phyloP scores from a whole-genome alignment of 129 eudicot genomes.

The Dittrichia graveolens region DNA sequence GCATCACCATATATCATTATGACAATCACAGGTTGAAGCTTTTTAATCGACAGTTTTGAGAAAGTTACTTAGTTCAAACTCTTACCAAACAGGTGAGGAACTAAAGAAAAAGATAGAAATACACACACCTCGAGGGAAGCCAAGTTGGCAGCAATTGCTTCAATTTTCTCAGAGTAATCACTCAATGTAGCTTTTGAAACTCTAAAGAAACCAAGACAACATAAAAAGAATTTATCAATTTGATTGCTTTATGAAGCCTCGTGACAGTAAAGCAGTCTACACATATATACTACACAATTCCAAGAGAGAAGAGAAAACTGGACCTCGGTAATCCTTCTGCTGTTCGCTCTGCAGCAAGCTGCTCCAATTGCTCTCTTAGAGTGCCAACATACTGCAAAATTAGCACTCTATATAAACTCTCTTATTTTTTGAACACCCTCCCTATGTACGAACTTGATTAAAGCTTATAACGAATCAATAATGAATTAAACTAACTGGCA shows the following conservation, averaged over 20 bases:
- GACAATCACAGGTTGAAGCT: background rate
- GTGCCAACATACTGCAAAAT: conserved; percentile 80
- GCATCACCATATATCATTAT: background rate
- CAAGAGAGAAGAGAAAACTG: background rate
- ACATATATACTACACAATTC: background rate
- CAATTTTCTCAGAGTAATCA: conserved; percentile 84
- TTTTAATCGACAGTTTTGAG: too few relatives aligned
- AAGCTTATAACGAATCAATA: background rate
- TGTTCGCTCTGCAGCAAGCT: conserved; percentile 71
- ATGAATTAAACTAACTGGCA: background rate
- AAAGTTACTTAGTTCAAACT: too few relatives aligned
- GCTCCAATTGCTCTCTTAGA: conserved; percentile 80
- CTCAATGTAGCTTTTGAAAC: conserved; percentile 70
- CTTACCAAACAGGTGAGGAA: too few relatives aligned
- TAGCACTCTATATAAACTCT: background rate
- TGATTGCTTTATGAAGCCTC: conserved; percentile 5
- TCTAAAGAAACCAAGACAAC: conserved; percentile 35
- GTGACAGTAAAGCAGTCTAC: conserved; percentile 1
- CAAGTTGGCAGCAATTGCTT: conserved; percentile 78
- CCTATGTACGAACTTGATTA: background rate
- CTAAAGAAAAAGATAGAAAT: background rate
- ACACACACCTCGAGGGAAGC: conserved; percentile 51
- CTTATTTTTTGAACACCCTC: too few relatives aligned
- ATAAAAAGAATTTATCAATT: conserved; percentile 1
- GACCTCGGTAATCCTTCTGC: conserved; percentile 88